Percentiles rank a stretch among this genome's conserved stretches.
Evolutionary conservation across 2,329 filamentous ascomycete genomes (phyloP).

Genomic region (Colletotrichum phormii): DNA sequence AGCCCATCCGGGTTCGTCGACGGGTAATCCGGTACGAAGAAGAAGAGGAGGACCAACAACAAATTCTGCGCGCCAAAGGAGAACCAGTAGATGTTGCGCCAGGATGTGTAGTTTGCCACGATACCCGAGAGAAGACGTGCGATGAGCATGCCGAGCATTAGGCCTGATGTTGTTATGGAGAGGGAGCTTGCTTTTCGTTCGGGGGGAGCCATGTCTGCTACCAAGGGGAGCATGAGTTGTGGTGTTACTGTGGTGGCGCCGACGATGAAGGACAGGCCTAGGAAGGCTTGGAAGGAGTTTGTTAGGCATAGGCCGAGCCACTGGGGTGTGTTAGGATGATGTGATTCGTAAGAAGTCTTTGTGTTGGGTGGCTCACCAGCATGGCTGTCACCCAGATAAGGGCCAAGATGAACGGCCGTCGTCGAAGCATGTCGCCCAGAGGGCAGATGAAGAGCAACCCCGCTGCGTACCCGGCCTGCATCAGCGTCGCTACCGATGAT

Average conservation of each 20-base stretch:
- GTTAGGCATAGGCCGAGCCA: conserved; percentile 81
- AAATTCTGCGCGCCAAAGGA: conserved; percentile 77
- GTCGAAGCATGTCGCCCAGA: conserved; percentile 75
- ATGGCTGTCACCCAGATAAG: conserved; percentile 77
- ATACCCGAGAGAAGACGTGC: conserved; percentile 82
- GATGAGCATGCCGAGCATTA: conserved; percentile 80
- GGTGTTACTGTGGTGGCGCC: conserved; percentile 86
- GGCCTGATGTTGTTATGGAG: conserved; percentile 79
- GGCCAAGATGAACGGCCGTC: conserved; percentile 76
- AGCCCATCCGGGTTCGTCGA: conserved; percentile 74
- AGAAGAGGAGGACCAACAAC: conserved; percentile 73
- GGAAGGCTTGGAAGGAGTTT: conserved; percentile 71
- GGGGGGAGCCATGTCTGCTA: conserved; percentile 80
- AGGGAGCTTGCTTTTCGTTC: conserved; percentile 76
- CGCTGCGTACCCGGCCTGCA: conserved; percentile 82
- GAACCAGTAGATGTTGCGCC: conserved; percentile 85
- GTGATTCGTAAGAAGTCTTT: rapidly evolving
- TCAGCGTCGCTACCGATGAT: conserved; percentile 76
- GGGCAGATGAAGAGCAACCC: conserved; percentile 82
- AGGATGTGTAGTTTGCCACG: conserved; percentile 77
- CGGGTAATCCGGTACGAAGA: conserved; percentile 86
- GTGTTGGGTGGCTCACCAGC: conserved; percentile 59
- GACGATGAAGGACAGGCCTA: conserved; percentile 77
- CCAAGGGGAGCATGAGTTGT: conserved; percentile 82
- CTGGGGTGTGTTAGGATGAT: conserved; percentile 41